Base-by-base conservation (phyloP, 495 filamentous ascomycete genomes). In the Penicillium mononematosum region DNA sequence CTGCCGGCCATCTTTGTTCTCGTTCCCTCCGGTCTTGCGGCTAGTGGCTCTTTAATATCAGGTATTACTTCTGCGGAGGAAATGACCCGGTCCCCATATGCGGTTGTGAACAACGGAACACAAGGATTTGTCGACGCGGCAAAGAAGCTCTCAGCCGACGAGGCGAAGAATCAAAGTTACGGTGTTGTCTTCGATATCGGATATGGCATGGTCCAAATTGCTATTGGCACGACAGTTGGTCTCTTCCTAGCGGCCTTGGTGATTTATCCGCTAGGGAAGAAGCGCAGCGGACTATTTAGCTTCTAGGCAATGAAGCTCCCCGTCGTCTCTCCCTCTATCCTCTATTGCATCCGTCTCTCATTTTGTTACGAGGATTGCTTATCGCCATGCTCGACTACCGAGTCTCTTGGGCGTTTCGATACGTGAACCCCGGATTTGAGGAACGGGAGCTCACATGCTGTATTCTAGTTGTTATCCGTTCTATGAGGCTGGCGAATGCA, bases 1-100 rank as follows among this genome's bases (percentile, higher is more conserved):
- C 74, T 98, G 1, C 93, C 93, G 1, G 93, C 90, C 5, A 96
- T 98, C 58, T 96, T 96, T 63, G 93, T 98, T 5, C 89, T 94
- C 51, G 94, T 98, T 5, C 93, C 93, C 3, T 91, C 87, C 14
- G 93, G 92, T 4, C 79, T 98, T 12, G 90, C 94, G 1, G 91
- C 91, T 5, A 84, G 84, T 31, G 93, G 93, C 2, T 90, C 86
- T 10, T 73, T 97, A 56, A 78, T 98, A 14, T 85, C 83, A n/a
- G 93, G 94, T 8, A 79, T 98, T 39, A 84, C 83, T n/a, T 86
- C 84, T 14, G 93, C 91, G 2, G 85, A 96, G 64, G 81, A 91
- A 63, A 85, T 98, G 54, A 87, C 83, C 12, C 71, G 72, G 2
- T 76, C 76, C 1, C 69, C 66, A 3, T 71, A 81, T 64, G 72